phyloP scores from a whole-genome alignment of 345 rosid genomes.

The Toxicodendron radicans region DNA sequence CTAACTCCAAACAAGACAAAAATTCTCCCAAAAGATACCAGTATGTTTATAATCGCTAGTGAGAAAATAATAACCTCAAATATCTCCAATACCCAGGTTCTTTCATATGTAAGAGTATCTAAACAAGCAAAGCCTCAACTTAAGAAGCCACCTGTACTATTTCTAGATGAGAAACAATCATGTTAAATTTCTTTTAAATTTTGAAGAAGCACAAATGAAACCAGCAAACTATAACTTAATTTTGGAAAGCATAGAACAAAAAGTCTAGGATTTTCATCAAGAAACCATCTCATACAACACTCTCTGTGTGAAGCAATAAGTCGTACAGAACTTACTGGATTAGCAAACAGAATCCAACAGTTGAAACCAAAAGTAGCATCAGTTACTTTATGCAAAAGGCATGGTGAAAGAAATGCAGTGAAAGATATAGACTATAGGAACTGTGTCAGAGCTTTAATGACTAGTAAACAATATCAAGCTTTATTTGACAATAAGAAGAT shows the following conservation, averaged over 20 bases:
- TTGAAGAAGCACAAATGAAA: background rate
- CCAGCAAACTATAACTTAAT: background rate
- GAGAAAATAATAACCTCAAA: background rate
- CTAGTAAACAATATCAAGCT: conserved; percentile 3
- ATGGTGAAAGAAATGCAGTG: background rate
- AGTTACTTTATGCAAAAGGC: conserved; percentile 3
- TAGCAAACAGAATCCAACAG: background rate
- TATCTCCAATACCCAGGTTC: background rate
- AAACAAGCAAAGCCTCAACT: background rate
- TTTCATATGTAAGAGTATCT: background rate
- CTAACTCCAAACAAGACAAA: background rate
- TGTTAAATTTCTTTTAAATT: too few species aligned
- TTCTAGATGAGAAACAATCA: too few species aligned
- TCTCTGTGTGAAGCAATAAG: background rate
- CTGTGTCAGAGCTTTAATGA: background rate
- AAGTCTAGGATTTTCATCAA: background rate
- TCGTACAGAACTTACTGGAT: background rate
- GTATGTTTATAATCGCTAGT: background rate
- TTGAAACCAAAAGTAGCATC: conserved; percentile 1
- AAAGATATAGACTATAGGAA: conserved; percentile 2
- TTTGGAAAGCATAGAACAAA: background rate
- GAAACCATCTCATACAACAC: background rate
- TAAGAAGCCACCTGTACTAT: background rate
- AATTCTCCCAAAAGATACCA: background rate
- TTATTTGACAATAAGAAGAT: conserved; percentile 12